phyloP scores from a whole-genome alignment of 202 grass and related monocot species.

The Tripidium arundinaceum region DNA sequence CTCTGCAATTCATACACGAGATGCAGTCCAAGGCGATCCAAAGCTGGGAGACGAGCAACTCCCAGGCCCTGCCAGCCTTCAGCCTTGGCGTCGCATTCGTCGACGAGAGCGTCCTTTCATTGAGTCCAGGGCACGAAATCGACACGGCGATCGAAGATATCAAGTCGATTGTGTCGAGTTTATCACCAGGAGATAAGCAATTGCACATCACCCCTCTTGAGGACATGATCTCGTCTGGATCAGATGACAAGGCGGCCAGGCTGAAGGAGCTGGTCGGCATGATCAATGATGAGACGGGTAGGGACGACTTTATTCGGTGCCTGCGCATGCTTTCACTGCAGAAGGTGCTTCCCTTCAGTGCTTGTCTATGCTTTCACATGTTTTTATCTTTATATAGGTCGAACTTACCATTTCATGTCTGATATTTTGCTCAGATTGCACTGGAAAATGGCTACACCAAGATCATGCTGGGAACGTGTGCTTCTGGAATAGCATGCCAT shows the following conservation, averaged over 20 bases:
- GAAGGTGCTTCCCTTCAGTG: constrained; percentile 49
- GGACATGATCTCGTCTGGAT: constrained; percentile 34
- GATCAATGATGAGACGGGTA: constrained; percentile 72
- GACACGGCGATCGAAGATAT: constrained; percentile 44
- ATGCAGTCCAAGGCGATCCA: constrained; percentile 77
- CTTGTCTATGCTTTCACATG: constrained; percentile 23
- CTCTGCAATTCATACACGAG: constrained; percentile 82
- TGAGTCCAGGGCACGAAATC: constrained; percentile 3
- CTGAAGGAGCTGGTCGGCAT: constrained; percentile 43
- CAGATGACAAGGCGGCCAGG: constrained; percentile 27
- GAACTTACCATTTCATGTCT: constrained; percentile 8
- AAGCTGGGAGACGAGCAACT: constrained; percentile 85
- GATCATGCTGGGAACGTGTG: constrained; percentile 77
- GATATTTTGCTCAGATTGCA: constrained; percentile 53
- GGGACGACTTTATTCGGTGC: constrained; percentile 66
- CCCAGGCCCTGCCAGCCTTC: constrained; percentile 71
- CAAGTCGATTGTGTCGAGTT: constrained; percentile 43
- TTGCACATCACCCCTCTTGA: constrained; percentile 57
- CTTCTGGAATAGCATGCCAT: constrained; percentile 78
- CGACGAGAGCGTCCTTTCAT: constrained; percentile 44
- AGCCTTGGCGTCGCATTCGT: constrained; percentile 61
- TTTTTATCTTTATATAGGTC: neutral
- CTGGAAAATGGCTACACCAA: constrained; percentile 72
- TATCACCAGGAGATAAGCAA: constrained; percentile 41
- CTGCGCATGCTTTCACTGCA: constrained; percentile 68